These are phyloP conservation scores for Sonneratia caseolaris DNA, from an alignment of 345 rosid species.

Conservation along the genomic window DNA sequence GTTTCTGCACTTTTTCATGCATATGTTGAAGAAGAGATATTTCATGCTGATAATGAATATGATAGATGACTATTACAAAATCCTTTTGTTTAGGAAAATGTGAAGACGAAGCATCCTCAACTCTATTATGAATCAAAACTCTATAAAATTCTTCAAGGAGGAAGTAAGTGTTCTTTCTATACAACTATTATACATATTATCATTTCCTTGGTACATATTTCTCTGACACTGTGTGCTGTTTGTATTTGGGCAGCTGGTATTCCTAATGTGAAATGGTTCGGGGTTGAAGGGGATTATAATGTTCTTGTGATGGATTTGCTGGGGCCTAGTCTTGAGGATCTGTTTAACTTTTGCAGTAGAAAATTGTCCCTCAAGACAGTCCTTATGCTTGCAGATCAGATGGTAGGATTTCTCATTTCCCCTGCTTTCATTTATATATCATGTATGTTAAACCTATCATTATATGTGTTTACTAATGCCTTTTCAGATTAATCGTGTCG, in stretches of 20 bases:
- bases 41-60: not conserved
- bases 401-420: constrained; percentile 39
- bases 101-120: constrained; percentile 91
- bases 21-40: not conserved
- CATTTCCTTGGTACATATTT: not conserved
- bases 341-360: constrained; percentile 80
- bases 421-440: not conserved
- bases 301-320: constrained; percentile 80
- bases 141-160: constrained; percentile 86
- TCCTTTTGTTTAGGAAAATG: constrained; percentile 47
- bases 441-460: not conserved
- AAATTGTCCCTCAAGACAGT: constrained; percentile 83
- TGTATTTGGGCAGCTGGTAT: constrained; percentile 56
- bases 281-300: constrained; percentile 77
- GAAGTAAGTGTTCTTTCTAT: constrained; percentile 40
- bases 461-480: not conserved
- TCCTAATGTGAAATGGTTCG: constrained; percentile 76
- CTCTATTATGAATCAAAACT: constrained; percentile 75
- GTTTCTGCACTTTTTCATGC: not conserved
- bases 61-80: not conserved
- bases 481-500: constrained; percentile 74
- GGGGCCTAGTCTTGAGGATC: constrained; percentile 93
- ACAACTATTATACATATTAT: not conserved
- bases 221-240: not conserved
- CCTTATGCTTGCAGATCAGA: constrained; percentile 91